Evolutionary conservation across 352 stramenopile genomes (phyloP).

Genomic region (Pythium apleroticum): DNA sequence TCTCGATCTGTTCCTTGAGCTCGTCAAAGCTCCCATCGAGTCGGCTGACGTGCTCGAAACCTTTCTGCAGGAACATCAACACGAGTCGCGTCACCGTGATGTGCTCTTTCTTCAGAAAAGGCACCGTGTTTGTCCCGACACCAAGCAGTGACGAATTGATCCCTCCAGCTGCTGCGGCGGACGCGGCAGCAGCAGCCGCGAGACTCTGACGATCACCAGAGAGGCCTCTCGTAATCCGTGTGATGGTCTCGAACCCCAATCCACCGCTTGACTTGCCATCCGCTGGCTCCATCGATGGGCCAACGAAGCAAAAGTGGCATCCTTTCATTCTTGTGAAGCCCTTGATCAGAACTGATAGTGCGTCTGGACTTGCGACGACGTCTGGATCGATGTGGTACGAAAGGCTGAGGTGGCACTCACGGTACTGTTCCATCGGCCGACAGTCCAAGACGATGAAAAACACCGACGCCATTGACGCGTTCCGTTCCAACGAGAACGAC

Average conservation of each 20-base stretch:
- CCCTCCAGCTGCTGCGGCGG: neutral
- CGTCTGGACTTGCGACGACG: slow-evolving; percentile 68
- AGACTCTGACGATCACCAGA: slow-evolving; percentile 47
- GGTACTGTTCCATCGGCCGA: slow-evolving; percentile 68
- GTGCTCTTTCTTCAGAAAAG: slow-evolving; percentile 45
- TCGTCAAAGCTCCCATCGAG: slow-evolving; percentile 82
- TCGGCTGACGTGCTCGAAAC: slow-evolving; percentile 84
- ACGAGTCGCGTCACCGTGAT: slow-evolving; percentile 78
- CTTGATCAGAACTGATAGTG: slow-evolving; percentile 72
- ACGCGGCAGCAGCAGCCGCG: slow-evolving; percentile 15
- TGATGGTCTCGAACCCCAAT: slow-evolving; percentile 48
- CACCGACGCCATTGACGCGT: slow-evolving; percentile 41
- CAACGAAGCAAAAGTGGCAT: slow-evolving; percentile 89
- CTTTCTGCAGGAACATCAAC: slow-evolving; percentile 86
- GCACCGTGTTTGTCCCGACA: slow-evolving; percentile 22
- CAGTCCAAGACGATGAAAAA: slow-evolving; percentile 88
- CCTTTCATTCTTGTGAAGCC: slow-evolving; percentile 86
- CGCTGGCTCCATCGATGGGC: slow-evolving; percentile 30
- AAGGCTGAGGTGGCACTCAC: slow-evolving; percentile 76
- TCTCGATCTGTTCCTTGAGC: slow-evolving; percentile 64
- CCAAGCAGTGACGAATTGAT: slow-evolving; percentile 23
- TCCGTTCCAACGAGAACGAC: slow-evolving; percentile 40
- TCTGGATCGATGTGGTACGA: slow-evolving; percentile 88
- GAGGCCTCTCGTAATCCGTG: slow-evolving; percentile 51
- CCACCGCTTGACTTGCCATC: slow-evolving; percentile 23